Evolutionary conservation across 768 basidiomycete species (phyloP), one percentile per base, ranked within the genome.

Genomic region (Panus rudis): DNA sequence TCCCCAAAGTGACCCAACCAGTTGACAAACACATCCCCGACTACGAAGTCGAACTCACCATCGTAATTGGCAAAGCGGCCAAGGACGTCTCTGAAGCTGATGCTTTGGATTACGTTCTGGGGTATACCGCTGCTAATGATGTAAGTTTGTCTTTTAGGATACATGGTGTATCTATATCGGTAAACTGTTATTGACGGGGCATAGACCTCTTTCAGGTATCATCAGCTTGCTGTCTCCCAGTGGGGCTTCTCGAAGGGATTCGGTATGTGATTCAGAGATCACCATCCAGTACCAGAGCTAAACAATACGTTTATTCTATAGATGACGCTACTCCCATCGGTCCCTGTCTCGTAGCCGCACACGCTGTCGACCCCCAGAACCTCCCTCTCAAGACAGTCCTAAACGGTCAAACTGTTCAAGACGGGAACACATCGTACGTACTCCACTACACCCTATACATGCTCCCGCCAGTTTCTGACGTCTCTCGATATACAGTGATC

Each of bases 221-320:
- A 84, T 53, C 91, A 92, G 58, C 66, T 85, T 63, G 76, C 78
- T 3, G 80, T 82, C 8, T 81, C 83, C 1, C 91, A 93, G 52
- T 93, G 91, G 90, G 69, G 75, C 23, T 92, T 89, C 63, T 89
- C 87, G 21, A 93, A 93, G 62, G 73, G 82, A 31, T 93, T 90
- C 52, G 90, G 88, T 83, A 45, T 20, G 72, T 52, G 14, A 4
- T 14, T n/a, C 33, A 35, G 16, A n/a, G n/a, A n/a, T n/a, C n/a
- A n/a, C 17, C 6, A 14, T 20, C 34, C 7, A 4, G 32, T 20
- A 11, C 17, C 2, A 31, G 4, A 4, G 19, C 14, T 20, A 13
- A 17, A 24, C n/a, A 14, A 30, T 37, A 3, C 33, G 19, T 25
- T 10, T 34, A 8, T 39, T 41, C 28, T 6, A 19, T 38, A 81